phyloP scores from a whole-genome alignment of 257 asterid species.

The Asclepias syriaca region DNA sequence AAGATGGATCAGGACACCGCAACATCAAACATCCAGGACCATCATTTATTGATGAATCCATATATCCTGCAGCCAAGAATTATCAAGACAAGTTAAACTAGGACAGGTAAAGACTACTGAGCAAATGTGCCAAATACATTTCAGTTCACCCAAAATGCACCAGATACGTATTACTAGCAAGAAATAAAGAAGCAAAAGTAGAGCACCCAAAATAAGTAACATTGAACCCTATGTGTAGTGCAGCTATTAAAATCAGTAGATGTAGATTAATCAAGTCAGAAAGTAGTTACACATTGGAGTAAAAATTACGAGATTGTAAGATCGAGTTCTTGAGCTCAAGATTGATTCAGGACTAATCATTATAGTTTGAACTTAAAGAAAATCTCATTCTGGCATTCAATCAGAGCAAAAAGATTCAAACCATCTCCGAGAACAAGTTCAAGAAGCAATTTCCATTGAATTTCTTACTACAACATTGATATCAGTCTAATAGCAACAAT shows the following conservation, averaged over 20 bases:
- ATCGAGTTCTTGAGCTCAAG: not conserved
- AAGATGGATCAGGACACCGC: constrained; percentile 96
- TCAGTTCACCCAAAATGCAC: not conserved
- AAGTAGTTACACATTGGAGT: not conserved
- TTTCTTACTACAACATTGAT: not conserved
- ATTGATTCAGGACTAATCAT: too few species aligned
- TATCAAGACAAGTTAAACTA: constrained; percentile 17
- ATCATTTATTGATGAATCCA: constrained; percentile 67
- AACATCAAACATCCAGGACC: constrained; percentile 95
- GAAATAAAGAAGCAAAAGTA: too few species aligned
- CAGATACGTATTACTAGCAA: not conserved
- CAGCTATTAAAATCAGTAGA: not conserved
- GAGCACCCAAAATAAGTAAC: not conserved
- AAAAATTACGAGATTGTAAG: not conserved
- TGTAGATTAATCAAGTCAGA: not conserved
- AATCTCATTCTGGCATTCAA: not conserved
- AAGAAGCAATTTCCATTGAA: not conserved
- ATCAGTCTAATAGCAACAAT: not conserved
- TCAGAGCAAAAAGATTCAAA: not conserved
- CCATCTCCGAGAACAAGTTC: not conserved
- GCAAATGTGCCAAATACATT: not conserved
- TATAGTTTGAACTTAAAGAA: not conserved
- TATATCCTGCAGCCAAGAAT: constrained; percentile 58
- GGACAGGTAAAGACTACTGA: not conserved
- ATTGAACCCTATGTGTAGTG: not conserved